Base-by-base conservation (phyloP, 2,329 filamentous ascomycete species). In the Calonectria pseudoreteaudii region DNA sequence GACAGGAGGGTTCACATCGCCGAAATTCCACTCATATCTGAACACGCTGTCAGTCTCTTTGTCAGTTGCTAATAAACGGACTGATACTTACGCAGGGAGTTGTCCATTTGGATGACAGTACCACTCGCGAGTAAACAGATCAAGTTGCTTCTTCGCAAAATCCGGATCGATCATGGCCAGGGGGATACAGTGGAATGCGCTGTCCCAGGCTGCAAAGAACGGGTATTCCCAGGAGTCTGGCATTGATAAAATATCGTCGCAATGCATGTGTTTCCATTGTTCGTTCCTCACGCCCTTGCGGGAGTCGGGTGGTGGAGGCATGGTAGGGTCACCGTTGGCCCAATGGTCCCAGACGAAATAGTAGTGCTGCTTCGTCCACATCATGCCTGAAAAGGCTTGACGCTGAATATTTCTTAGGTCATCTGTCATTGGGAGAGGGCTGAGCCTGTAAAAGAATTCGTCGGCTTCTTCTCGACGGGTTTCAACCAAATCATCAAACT, bases 151-250 rank as follows among this genome's bases (percentile, higher is more conserved):
- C 91, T 98, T 98, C 70, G 96, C 96, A 81, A 98, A 98, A 52
- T 98, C 96, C 0, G 96, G 97, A 81, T 98, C 96, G 76, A 98
- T 96, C 96, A 98, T 98, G 49, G 97, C 94, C 74, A 98, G 86
- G 0, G 96, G 95, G 79, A 98, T 98, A 82, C 96, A 98, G 86
- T 98, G 97, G 85, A 98, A 98, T 7, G 96, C 96, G 69, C 94
- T 96, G 84, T 98, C 96, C 96, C 96, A 98, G 5, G 96, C 96
- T 26, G 96, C 96, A 83, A 98, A 98, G 88, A 98, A 98, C 0
- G 96, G 96, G 80, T 98, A 98, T 82, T 98, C 96, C 96, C 96
- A 98, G 0, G 96, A 98, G 84, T 98, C 96, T 0, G 96, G 97
- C 96, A 98, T 98, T 0, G 96, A 98, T 41, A 98, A 85, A 75